A percentile compares a stretch with the other conserved stretches of the same genome.
Evolutionary conservation across 2,329 filamentous ascomycete genomes (phyloP).

Genomic region (Juglanconis oblonga): DNA sequence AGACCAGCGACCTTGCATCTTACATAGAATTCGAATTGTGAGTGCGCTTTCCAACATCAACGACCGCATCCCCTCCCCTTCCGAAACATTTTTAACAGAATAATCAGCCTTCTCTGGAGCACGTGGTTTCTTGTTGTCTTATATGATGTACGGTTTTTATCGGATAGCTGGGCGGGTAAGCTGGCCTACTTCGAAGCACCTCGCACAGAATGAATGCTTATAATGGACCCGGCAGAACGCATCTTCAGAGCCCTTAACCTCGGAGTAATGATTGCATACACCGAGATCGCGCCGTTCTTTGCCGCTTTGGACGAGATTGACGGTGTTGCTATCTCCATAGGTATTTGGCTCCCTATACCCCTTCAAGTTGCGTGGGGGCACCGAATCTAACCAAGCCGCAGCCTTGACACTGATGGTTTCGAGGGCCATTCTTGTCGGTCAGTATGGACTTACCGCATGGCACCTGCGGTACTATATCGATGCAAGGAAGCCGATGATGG

Average conservation of each 20-base stretch:
- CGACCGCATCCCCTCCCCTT: neutral
- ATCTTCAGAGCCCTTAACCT: neutral
- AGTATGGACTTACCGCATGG: constrained; percentile 48
- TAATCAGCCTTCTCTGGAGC: constrained; percentile 2
- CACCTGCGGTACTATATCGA: constrained; percentile 30
- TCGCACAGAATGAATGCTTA: neutral
- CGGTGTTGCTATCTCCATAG: neutral
- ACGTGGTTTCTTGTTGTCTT: constrained; percentile 9
- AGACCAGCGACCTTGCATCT: neutral
- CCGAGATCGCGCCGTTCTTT: constrained; percentile 7
- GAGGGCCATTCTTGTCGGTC: constrained; percentile 48
- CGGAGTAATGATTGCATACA: constrained; percentile 3
- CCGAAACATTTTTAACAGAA: neutral
- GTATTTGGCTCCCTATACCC: neutral
- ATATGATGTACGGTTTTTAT: constrained; percentile 3
- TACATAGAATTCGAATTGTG: constrained; percentile 12
- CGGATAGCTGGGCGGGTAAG: constrained; percentile 8
- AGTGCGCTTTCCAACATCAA: too few relatives aligned
- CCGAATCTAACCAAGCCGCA: neutral
- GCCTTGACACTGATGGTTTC: constrained; percentile 49
- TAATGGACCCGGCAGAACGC: neutral
- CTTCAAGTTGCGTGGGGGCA: too few relatives aligned
- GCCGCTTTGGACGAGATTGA: neutral
- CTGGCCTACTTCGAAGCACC: neutral
- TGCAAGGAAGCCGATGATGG: neutral